Base-by-base conservation (phyloP, 164 flowering plant genomes). In the Magnolia sinica region DNA sequence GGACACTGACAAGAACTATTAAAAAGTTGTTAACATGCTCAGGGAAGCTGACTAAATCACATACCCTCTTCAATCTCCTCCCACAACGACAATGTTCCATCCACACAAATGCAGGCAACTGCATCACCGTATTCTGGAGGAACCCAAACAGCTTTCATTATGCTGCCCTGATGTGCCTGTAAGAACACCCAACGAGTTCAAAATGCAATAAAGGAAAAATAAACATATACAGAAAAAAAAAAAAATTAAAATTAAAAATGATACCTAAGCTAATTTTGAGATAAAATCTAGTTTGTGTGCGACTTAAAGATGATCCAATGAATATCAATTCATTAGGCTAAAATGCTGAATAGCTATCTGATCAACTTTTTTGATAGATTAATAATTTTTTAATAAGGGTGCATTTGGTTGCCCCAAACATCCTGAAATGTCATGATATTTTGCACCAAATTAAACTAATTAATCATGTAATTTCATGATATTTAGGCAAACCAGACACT, bases 51-150 rank as follows among this genome's bases (percentile, higher is more conserved):
- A 31, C n/a, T 1, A 29, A 23, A 73, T 9, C 27, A 29, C 66
- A 70, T 80, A 94, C 97, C 97, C 87, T 91, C 91, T 7, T 71
- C 89, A 78, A 83, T 77, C 85, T 96, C 98, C 80, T 94, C 99
- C 93, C 91, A 92, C 71, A 96, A n/a, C 1, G 93, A 91, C 58
- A 90, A 79, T 72, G 80, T 79, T 65, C 99, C 99, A 82, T 94
- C 97, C 7, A 49, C 73, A 49, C 79, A 86, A 81, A 91, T 79
- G 81, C 97, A 94, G 5, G 96, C 98, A 74, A 96, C 83, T 3
- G 92, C 94, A 84, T 96, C 97, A 16, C 98, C 99, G 75, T 83
- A 91, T 67, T 91, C 97, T 14, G 97, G 96, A 72, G 97, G 98
- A 59, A 86, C 84, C 99, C 98, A 96, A 37, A 88, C 87, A 70